Percentiles rank a stretch among this genome's conserved stretches.
phyloP scores from a whole-genome alignment of 768 basidiomycete species.

The Podaxis sp. region DNA sequence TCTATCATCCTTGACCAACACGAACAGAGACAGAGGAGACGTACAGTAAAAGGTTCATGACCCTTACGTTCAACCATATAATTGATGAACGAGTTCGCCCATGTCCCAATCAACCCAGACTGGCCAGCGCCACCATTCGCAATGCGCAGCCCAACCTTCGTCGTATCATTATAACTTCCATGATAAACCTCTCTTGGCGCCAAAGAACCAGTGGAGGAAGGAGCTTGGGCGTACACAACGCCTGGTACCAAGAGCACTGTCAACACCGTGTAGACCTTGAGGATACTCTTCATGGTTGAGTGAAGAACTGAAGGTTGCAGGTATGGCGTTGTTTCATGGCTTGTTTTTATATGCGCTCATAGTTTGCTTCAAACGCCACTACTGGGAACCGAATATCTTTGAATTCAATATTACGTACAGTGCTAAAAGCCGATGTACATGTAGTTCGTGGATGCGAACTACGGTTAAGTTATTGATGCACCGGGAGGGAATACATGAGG shows the following conservation, averaged over 20 bases:
- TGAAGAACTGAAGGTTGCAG: background rate
- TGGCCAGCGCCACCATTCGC: constrained; percentile 52
- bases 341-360: background rate
- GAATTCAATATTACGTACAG: too few species aligned
- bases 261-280: constrained; percentile 1
- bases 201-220: background rate
- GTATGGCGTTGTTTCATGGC: background rate
- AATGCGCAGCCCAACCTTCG: constrained; percentile 40
- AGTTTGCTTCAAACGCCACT: background rate
- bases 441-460: too few species aligned
- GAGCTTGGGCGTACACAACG: background rate
- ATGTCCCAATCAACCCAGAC: constrained; percentile 44
- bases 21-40: background rate
- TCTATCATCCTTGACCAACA: background rate
- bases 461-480: too few species aligned
- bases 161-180: constrained; percentile 33
- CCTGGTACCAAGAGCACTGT: background rate
- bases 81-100: constrained; percentile 47
- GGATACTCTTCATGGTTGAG: constrained; percentile 3
- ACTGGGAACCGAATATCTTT: too few species aligned
- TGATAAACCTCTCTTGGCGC: constrained; percentile 33
- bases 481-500: too few species aligned
- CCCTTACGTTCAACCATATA: constrained; percentile 29
- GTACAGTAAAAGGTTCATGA: constrained; percentile 32
- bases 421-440: too few species aligned